Evolutionary conservation across 2,329 filamentous ascomycete species (phyloP).

Genomic region (Colletotrichum incanum): DNA sequence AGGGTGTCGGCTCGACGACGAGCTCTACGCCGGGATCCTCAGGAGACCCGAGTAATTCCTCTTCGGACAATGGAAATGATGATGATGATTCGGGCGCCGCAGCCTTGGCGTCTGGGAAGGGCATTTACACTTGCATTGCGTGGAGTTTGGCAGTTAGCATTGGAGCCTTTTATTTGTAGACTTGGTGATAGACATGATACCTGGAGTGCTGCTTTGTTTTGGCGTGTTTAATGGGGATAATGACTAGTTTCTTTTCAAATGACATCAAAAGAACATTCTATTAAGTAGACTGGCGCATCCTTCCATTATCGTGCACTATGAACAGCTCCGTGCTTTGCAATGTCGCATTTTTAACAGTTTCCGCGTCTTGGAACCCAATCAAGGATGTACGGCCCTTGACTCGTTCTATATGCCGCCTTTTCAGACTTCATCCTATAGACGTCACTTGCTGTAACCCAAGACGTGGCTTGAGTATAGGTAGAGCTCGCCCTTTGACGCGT

Average conservation of each 20-base stretch:
- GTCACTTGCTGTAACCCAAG: too few species aligned
- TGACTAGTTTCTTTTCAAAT: slow-evolving; percentile 18
- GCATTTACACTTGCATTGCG: slow-evolving; percentile 35
- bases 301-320: neutral
- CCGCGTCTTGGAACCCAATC: too few species aligned
- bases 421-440: too few species aligned
- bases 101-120: neutral
- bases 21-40: slow-evolving; percentile 32
- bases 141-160: slow-evolving; percentile 39
- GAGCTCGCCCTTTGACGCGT: too few species aligned
- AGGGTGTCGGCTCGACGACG: slow-evolving; percentile 28
- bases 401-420: too few species aligned
- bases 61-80: slow-evolving; percentile 9
- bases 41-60: slow-evolving; percentile 28
- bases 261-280: neutral
- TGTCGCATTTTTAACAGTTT: too few species aligned
- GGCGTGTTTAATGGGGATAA: slow-evolving; percentile 14
- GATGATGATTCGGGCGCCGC: slow-evolving; percentile 19
- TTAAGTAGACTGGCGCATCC: neutral
- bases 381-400: neutral
- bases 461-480: too few species aligned
- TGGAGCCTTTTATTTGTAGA: slow-evolving; percentile 27
- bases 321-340: neutral
- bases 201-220: slow-evolving; percentile 14
- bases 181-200: slow-evolving; percentile 32